These are phyloP conservation scores for Discostella stelligera DNA, from an alignment of 352 stramenopile genomes.

Conservation along the genomic window DNA sequence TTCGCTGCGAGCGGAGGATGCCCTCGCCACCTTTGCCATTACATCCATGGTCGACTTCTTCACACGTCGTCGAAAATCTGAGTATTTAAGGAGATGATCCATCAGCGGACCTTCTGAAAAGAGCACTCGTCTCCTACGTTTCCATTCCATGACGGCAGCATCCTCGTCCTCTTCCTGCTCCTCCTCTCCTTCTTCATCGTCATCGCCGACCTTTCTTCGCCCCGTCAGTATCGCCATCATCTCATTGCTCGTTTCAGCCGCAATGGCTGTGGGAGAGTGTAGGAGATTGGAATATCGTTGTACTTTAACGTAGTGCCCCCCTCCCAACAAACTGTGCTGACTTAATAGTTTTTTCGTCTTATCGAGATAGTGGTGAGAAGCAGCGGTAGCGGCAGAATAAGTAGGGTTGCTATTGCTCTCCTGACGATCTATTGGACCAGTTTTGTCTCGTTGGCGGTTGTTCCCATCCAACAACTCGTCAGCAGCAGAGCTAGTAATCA, in stretches of 20 bases:
- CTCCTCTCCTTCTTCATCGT: too few relatives aligned
- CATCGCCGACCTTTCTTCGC: background rate
- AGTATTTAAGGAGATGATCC: constrained; percentile 7
- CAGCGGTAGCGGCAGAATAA: too few relatives aligned
- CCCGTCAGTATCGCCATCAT: background rate
- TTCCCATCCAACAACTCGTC: background rate
- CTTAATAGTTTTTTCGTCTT: background rate
- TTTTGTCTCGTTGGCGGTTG: background rate
- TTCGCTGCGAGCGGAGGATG: background rate
- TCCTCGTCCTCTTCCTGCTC: background rate
- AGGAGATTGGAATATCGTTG: background rate
- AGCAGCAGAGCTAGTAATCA: background rate
- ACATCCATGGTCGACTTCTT: constrained; percentile 3
- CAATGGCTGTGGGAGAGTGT: background rate
- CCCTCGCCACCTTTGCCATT: background rate
- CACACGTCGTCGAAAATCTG: constrained; percentile 7
- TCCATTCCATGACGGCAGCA: background rate
- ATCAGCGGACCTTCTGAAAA: constrained; percentile 11
- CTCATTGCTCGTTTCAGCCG: background rate
- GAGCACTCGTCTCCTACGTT: background rate
- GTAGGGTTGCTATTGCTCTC: background rate
- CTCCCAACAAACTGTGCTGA: background rate
- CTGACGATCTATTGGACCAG: background rate
- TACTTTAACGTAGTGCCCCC: background rate
- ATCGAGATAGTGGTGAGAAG: background rate